Percentiles rank a stretch among this genome's conserved stretches.
Evolutionary conservation across 208 protist species (phyloP).

Genomic region (Leishmania tarentolae): DNA sequence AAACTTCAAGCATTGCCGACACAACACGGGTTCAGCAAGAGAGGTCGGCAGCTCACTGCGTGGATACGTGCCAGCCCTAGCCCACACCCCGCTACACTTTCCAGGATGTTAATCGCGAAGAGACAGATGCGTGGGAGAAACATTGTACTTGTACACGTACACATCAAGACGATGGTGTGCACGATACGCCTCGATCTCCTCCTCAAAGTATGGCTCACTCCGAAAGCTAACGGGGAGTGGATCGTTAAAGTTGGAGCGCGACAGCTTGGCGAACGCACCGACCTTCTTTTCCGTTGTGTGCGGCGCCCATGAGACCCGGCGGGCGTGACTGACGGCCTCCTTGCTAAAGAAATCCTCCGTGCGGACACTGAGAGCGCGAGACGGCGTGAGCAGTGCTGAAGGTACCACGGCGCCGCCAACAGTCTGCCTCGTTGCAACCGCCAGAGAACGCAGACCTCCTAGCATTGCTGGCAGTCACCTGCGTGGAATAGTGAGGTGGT

Average conservation of each 20-base stretch:
- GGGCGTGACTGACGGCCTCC: slow-evolving; percentile 84
- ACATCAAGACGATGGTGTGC: slow-evolving; percentile 80
- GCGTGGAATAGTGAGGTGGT: neutral
- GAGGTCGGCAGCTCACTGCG: neutral
- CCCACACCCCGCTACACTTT: neutral
- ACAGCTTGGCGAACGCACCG: slow-evolving; percentile 85
- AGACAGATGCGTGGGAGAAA: slow-evolving; percentile 87
- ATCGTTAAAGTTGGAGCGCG: slow-evolving; percentile 90
- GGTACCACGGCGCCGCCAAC: neutral
- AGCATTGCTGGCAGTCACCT: neutral
- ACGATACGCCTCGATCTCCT: slow-evolving; percentile 89
- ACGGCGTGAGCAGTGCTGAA: neutral
- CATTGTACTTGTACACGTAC: slow-evolving; percentile 91
- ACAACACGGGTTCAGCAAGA: neutral
- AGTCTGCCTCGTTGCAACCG: too few relatives aligned
- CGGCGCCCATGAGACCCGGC: slow-evolving; percentile 90
- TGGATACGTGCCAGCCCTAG: neutral
- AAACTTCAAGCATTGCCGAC: neutral
- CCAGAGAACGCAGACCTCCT: neutral
- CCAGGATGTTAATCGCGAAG: slow-evolving; percentile 53
- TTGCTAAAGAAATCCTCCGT: slow-evolving; percentile 92
- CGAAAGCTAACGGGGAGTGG: slow-evolving; percentile 67
- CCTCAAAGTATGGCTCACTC: slow-evolving; percentile 83
- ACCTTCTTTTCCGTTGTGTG: slow-evolving; percentile 92
- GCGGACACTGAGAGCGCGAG: slow-evolving; percentile 66